A percentile compares a stretch with the other conserved stretches of the same genome.
Evolutionary conservation across 1,284 basidiomycete species (phyloP).

Genomic region (Mrakiaceae sp.): DNA sequence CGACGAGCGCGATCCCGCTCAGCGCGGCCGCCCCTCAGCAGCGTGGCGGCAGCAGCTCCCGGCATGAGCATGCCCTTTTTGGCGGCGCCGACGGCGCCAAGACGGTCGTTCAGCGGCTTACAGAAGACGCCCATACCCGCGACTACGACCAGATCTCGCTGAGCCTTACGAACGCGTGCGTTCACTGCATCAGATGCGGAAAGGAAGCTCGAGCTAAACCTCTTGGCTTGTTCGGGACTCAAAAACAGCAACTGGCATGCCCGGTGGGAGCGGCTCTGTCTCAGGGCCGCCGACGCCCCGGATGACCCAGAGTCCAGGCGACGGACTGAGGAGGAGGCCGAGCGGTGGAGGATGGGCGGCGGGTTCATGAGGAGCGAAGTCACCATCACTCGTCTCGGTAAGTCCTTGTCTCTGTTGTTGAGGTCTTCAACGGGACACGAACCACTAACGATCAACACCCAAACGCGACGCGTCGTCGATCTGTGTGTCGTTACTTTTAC

Average conservation of each 20-base stretch:
- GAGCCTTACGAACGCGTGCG: conserved; percentile 17
- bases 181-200: neutral
- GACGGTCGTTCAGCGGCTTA: conserved; percentile 13
- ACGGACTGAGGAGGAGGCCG: conserved; percentile 59
- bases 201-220: neutral
- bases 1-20: conserved; percentile 7
- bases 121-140: conserved; percentile 12
- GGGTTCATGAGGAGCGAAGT: conserved; percentile 74
- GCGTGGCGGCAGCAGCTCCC: neutral
- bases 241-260: conserved; percentile 13
- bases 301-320: conserved; percentile 38
- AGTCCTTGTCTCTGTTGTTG: conserved; percentile 27
- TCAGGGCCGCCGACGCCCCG: conserved; percentile 36
- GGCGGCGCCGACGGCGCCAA: neutral
- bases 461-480: neutral
- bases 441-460: too few relatives aligned
- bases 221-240: neutral
- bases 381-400: conserved; percentile 72
- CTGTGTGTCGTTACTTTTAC: neutral
- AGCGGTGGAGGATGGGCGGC: conserved; percentile 75
- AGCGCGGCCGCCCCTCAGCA: neutral
- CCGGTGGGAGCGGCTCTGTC: conserved; percentile 81
- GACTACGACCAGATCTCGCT: conserved; percentile 17
- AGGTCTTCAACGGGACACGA: neutral
- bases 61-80: neutral